Conservation (phyloP, 305 asterid genomes). For the Solanum hybrid region DNA sequence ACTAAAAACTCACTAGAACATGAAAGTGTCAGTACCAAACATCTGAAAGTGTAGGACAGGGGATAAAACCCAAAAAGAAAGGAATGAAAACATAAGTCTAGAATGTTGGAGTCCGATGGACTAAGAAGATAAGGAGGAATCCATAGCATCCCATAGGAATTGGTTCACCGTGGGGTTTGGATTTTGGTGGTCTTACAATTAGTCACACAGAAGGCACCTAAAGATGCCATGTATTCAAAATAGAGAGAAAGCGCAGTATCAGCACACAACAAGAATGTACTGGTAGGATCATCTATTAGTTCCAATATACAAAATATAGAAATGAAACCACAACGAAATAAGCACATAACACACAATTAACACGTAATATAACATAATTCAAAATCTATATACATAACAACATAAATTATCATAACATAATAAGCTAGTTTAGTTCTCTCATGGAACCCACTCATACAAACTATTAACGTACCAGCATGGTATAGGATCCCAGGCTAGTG, state of each 20-base stretch:
- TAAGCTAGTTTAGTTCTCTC: not conserved
- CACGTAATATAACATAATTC: no score
- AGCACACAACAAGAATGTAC: not conserved
- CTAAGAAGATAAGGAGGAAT: not conserved
- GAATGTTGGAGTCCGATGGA: not conserved
- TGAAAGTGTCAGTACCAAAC: not conserved
- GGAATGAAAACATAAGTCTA: not conserved
- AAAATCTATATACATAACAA: not conserved
- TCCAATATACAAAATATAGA: not conserved
- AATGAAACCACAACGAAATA: not conserved
- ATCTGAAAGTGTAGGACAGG: not conserved
- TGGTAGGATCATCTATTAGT: not conserved
- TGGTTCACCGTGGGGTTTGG: not conserved
- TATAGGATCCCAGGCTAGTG: not conserved
- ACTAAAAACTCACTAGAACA: not conserved
- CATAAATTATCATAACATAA: not conserved
- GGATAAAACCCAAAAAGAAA: not conserved
- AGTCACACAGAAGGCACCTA: not conserved
- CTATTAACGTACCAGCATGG: not conserved
- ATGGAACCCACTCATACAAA: not conserved
- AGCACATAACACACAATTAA: not conserved
- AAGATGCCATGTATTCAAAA: not conserved
- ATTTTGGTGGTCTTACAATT: not conserved
- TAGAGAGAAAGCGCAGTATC: no score
- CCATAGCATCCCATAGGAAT: not conserved